Base-by-base conservation (phyloP, 495 filamentous ascomycete genomes). In the Daldinia concentrica region DNA sequence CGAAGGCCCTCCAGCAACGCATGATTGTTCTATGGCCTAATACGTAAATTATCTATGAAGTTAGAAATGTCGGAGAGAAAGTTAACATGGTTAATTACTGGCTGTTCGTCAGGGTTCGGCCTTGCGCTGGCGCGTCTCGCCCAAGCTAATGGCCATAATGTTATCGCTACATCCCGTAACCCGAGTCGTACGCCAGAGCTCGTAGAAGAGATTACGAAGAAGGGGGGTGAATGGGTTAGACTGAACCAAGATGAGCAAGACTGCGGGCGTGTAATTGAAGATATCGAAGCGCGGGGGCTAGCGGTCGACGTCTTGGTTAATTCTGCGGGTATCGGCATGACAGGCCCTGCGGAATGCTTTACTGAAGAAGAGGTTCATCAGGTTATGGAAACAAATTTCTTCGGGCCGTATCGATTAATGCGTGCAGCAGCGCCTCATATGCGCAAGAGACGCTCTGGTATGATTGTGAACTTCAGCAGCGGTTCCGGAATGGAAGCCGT, bases 101-200 rank as follows among this genome's bases (percentile, higher is more conserved):
- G 84, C 55, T 80, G 80, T 62, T 84, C 83, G 8, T 84, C 66
- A 0, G 81, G 80, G 24, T 77, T 79, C 34, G 85, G 86, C 39
- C 76, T 81, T 17, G 75, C 78, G 8, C 54, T 88, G 39, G 78
- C 80, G 6, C 73, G 50, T 14, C 68, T 80, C 7, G 79, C 84
- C 34, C 78, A 84, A n/a, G 72, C 79, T 7, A 79, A 82, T 22
- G 88, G 87, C 0, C 85, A 89, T 74, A 78, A 78, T 30, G 85
- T 88, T 19, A 85, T 90, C 58, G 87, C 87, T 5, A 85, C 85
- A 1, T 85, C 84, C 22, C 86, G 88, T 24, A 78, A 78, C 62
- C 73, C 77, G 3, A 48, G 55, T 9, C 74, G 74, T 8, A 62
- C 72, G 14, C 76, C 82, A 0, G 80, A 78, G 26, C 77, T 88